These are phyloP conservation scores for Noccaea caerulescens DNA, from an alignment of 345 rosid genomes.

Conservation along the genomic window DNA sequence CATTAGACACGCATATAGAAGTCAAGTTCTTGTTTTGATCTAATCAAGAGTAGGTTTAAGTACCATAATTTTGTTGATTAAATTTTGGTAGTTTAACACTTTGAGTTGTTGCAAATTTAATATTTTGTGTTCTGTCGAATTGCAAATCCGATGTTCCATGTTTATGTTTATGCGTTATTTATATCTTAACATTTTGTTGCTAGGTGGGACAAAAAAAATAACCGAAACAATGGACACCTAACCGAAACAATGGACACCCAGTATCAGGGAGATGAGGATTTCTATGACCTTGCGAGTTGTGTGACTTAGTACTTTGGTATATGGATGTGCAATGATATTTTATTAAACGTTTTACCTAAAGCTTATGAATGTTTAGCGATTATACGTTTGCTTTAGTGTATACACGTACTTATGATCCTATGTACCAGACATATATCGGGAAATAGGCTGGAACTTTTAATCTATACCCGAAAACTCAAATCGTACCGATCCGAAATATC, in stretches of 20 bases:
- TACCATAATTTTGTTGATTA: constrained; percentile 11
- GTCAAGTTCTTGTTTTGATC: constrained; percentile 4
- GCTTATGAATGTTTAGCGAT: neutral
- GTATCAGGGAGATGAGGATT: neutral
- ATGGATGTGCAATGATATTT: neutral
- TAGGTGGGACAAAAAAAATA: neutral
- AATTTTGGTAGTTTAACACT: neutral
- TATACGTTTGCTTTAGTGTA: neutral
- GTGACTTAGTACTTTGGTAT: neutral
- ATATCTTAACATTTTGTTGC: neutral
- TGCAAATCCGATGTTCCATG: neutral
- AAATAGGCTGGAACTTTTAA: too few species aligned
- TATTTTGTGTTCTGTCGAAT: too few species aligned
- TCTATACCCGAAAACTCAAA: too few species aligned
- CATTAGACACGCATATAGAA: neutral
- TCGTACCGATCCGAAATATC: too few species aligned
- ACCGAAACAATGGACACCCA: neutral
- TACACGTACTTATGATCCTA: neutral
- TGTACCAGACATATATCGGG: neutral
- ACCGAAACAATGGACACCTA: neutral
- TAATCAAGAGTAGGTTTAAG: neutral
- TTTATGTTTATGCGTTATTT: neutral
- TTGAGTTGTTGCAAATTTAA: too few species aligned
- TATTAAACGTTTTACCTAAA: neutral
- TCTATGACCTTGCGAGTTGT: neutral